Base-by-base conservation (phyloP, 1,139 yeast species). In the Taphrina confusa region DNA sequence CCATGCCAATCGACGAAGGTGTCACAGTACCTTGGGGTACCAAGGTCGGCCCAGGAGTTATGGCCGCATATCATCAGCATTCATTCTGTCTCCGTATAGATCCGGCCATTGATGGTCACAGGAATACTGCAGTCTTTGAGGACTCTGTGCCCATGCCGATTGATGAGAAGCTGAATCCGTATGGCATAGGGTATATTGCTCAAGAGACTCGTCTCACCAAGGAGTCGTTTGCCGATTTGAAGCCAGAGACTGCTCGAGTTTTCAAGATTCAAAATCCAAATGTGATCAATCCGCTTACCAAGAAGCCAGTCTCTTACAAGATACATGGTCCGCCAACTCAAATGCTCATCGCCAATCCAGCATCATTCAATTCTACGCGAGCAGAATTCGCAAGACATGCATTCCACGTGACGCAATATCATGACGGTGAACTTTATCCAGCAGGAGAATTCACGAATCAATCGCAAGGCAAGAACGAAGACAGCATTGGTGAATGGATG, bases 51-150 rank as follows among this genome's bases (percentile, higher is more conserved):
- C 94, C 94, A 62, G 81, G 82, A 65, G 89, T 84, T 57, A 85
- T 84, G 70, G 94, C 94, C 49, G 91, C 85, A 75, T 84, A 86
- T 73, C 94, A 86, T 74, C 94, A 86, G 77, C 94, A 86, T 74
- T 76, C 86, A 75, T 85, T 86, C 74, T 81, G 88, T 12, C 78
- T 86, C 67, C 80, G 94, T 76, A 71, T 86, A 66, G 87, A 86
- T 71, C 91, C 94, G 66, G 81, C 89, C 77, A 77, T 86, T 65
- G 92, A 86, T 68, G 92, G 92, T 69, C 87, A 83, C 64, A 80
- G 80, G 66, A 86, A 86, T 75, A 83, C 91, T 46, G 85, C 84
- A 61, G 56, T 40, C n/a, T 50, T 23, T 25, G 57, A 50, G 47
- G 57, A 50, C 33, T 30, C 47, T 9, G 47, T 50, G n/a, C 57